Evolutionary conservation across 306 rosid species (phyloP), one percentile per base, ranked within the genome.

Genomic region (Alnus glutinosa): DNA sequence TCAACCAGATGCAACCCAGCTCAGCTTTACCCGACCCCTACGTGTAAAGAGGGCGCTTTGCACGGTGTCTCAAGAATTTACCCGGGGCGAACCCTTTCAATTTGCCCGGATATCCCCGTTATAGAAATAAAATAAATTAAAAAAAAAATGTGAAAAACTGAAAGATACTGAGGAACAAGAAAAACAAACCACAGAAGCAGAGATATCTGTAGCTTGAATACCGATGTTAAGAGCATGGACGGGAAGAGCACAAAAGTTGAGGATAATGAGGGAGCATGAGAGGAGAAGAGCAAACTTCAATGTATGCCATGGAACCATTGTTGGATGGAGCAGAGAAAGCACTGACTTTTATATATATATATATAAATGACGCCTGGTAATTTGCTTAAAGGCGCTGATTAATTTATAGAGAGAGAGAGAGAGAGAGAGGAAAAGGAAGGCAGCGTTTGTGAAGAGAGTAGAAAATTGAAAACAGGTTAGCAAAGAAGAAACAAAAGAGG

Each of bases 201-300:
- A 82, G 28, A 87, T 80, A 75, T 84, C 96, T 2, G 90, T 76
- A 82, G 86, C 86, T 83, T 90, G 89, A 84, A 89, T 88, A 44
- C 97, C 97, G 14, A 95, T 79, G 77, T 92, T 92, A 52, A 95
- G 91, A 32, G 87, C 87, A 51, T n/a, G 62, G 9, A 70, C 34
- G 47, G 73, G 75, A 32, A 46, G 32, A 61, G 32, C 59, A 9
- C 19, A 63, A 28, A 55, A 3, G 76, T 4, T 30, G 34, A 78
- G 51, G 32, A 59, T 55, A 39, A 77, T 54, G 34, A 75, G 51
- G 58, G 11, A 54, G 52, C 50, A 50, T n/a, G 15, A 48, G 55
- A 32, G 79, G 50, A 82, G 55, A 84, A 57, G 48, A 73, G 4
- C 80, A 58, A 71, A 84, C 76, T 80, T 88, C 74, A 85, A 54